Evolutionary conservation across 2,329 filamentous ascomycete species (phyloP), one percentile per base, ranked within the genome.

Genomic region (Colletotrichum trifolii): DNA sequence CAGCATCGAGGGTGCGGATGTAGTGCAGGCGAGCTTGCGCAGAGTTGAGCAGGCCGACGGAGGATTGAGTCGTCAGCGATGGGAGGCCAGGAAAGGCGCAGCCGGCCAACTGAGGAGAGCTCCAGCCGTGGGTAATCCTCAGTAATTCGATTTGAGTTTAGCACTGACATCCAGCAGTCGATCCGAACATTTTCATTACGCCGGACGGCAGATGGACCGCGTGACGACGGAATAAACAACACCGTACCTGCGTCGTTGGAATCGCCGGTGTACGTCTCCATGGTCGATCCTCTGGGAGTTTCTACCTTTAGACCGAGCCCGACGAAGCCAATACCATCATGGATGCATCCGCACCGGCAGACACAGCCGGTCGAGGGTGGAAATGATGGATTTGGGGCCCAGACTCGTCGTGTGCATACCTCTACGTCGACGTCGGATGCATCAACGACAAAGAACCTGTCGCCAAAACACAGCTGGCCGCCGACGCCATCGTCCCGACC

Each of bases 321-420:
- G 4, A 77, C 82, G 10, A 88, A 87, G 66, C 82, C 84, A 1
- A 78, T 87, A 10, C 85, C 85, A 0, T 64, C 69, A 12, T 82
- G 80, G 72, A 85, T 85, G 80, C 77, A 76, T 49, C 69, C 49
- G 5, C 72, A 52, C 3, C 48, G 17, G 8, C 15, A 33, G 8
- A 1, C n/a, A 15, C 9, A 40, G 4, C 64, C 70, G 71, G 2
- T 69, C 71, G 12, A 71, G 55, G 13, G 64, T 8, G 46, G 1
- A 36, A 33, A 25, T 13, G 25, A 9, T 3, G 8, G 7, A 11
- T 12, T 13, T 13, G 36, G 35, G 6, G 10, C n/a, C 25, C 13
- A 43, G 7, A 10, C 36, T 10, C 33, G 45, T 25, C 8, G 36
- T 9, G 40, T 38, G 4, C 63, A 63, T 13, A 48, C 52, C 4